These are phyloP conservation scores for Stenocarpella maydis DNA, from an alignment of 2,329 filamentous ascomycete species.

Conservation along the genomic window DNA sequence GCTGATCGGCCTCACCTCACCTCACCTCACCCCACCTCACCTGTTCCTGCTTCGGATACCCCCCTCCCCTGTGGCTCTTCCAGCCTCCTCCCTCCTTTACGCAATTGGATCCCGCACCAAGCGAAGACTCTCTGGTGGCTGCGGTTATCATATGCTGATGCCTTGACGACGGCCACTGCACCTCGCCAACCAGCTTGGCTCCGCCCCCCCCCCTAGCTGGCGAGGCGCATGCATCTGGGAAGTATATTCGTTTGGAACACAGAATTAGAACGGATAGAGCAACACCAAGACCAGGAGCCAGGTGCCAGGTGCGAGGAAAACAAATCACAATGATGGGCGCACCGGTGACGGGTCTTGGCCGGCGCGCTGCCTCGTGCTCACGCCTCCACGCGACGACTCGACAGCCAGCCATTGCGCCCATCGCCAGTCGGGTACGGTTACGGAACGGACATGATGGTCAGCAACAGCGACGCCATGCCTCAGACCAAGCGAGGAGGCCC, in stretches of 20 bases:
- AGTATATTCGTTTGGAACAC: background rate
- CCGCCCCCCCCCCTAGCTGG: slow-evolving; percentile 22
- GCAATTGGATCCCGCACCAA: background rate
- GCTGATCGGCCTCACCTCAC: slow-evolving; percentile 33
- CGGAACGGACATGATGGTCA: background rate
- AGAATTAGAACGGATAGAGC: background rate
- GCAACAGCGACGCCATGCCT: slow-evolving; percentile 29
- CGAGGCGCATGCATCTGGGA: background rate
- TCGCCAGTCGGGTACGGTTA: slow-evolving; percentile 9
- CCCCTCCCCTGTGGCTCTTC: background rate
- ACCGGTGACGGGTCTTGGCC: slow-evolving; percentile 5
- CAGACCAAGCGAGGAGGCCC: slow-evolving; percentile 39
- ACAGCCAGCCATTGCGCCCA: slow-evolving; percentile 10
- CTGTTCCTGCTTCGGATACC: background rate
- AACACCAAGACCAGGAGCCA: background rate
- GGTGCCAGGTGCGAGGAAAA: too few relatives aligned
- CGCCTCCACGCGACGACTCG: background rate
- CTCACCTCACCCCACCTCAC: slow-evolving; percentile 8
- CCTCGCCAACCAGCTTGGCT: slow-evolving; percentile 9
- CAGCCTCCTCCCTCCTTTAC: background rate
- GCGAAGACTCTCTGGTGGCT: background rate
- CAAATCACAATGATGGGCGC: slow-evolving; percentile 22
- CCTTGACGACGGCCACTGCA: slow-evolving; percentile 24
- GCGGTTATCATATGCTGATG: slow-evolving; percentile 12
- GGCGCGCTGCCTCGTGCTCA: background rate